Evolutionary conservation across 768 basidiomycete species (phyloP).

Genomic region (Polyporus arcularius): DNA sequence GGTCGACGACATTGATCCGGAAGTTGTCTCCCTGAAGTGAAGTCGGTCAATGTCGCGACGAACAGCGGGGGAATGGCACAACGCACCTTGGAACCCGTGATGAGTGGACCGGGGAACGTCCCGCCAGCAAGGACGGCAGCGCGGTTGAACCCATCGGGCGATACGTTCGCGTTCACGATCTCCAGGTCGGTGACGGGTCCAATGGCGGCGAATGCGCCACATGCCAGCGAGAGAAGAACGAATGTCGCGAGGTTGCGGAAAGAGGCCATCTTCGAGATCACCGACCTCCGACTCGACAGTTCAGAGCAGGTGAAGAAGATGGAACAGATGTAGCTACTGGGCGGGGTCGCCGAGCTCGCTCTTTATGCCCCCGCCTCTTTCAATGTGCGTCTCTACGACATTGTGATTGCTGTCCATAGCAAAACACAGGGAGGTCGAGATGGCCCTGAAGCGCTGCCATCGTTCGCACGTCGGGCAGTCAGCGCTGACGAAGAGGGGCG

Average conservation of each 20-base stretch:
- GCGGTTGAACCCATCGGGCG: conserved; percentile 28
- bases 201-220: conserved; percentile 10
- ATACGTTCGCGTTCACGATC: conserved; percentile 21
- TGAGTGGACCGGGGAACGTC: conserved; percentile 49
- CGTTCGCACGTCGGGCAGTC: background rate
- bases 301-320: no score
- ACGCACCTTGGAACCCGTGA: conserved; percentile 42
- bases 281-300: no score
- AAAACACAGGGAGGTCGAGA: no score
- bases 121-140: conserved; percentile 44
- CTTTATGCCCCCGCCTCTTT: no score
- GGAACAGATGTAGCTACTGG: no score
- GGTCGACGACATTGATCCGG: conserved; percentile 38
- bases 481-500: background rate
- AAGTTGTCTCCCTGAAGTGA: conserved; percentile 32
- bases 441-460: background rate
- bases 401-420: no score
- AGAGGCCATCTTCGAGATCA: no score
- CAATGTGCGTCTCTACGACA: no score
- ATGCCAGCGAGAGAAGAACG: no score
- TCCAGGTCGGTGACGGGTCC: conserved; percentile 25
- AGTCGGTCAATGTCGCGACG: no score
- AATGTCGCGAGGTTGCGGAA: no score
- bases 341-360: no score
- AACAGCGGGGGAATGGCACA: background rate